These are phyloP conservation scores for Aspergillus eucalypticola DNA, from an alignment of 2,329 filamentous ascomycete species.

Conservation along the genomic window DNA sequence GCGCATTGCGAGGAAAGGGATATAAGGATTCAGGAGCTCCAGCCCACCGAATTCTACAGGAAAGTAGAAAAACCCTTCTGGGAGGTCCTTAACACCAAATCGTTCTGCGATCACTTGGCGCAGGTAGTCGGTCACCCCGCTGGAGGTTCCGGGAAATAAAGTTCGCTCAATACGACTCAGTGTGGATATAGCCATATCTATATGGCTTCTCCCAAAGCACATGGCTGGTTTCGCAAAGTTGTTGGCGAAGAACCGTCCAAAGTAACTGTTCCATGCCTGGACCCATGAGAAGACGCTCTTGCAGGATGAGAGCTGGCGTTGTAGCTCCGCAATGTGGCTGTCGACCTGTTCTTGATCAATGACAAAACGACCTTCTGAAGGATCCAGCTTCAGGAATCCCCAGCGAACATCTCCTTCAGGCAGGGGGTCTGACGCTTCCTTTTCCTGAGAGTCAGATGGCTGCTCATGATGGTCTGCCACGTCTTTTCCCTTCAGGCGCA, in stretches of 20 bases:
- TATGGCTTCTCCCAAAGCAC: constrained; percentile 57
- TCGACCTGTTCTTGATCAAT: constrained; percentile 63
- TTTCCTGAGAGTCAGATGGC: not conserved
- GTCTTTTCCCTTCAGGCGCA: constrained; percentile 37
- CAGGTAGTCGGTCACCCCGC: constrained; percentile 57
- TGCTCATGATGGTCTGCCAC: constrained; percentile 8
- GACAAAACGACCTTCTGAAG: constrained; percentile 55
- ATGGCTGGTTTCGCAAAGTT: constrained; percentile 60
- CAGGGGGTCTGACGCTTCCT: constrained; percentile 30
- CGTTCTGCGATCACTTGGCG: constrained; percentile 54
- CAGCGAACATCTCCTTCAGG: constrained; percentile 58
- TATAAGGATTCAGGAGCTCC: constrained; percentile 53
- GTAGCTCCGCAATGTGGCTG: constrained; percentile 60
- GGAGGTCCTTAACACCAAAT: constrained; percentile 52
- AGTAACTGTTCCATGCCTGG: constrained; percentile 62
- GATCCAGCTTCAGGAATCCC: constrained; percentile 61
- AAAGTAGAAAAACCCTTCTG: constrained; percentile 56
- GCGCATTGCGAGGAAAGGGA: constrained; percentile 50
- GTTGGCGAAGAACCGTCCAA: constrained; percentile 57
- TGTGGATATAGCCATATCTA: constrained; percentile 57
- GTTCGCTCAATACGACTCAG: constrained; percentile 54
- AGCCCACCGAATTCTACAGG: constrained; percentile 54
- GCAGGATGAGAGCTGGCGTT: constrained; percentile 57
- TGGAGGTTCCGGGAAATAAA: constrained; percentile 50
- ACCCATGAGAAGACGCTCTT: constrained; percentile 61